Percentiles rank a stretch among this genome's conserved stretches.
phyloP scores from a whole-genome alignment of 2,329 filamentous ascomycete genomes.

The Cladophialophora carrionii region DNA sequence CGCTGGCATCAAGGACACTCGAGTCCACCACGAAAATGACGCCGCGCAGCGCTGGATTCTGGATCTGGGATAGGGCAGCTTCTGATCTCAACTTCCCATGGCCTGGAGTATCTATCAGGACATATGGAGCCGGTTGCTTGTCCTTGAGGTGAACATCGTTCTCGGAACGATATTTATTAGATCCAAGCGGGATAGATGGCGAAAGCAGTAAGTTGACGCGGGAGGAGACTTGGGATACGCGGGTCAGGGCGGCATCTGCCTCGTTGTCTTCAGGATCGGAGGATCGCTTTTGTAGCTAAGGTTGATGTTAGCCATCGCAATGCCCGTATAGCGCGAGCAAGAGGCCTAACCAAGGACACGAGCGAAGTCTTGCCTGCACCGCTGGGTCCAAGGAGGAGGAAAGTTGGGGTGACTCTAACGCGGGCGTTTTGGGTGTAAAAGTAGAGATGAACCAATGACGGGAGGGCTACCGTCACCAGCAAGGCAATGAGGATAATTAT shows the following conservation, averaged over 20 bases:
- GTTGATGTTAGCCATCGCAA: conserved; percentile 18
- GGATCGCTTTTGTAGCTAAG: conserved; percentile 49
- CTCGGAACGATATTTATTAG: conserved; percentile 66
- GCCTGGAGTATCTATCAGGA: conserved; percentile 76
- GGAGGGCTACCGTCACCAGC: conserved; percentile 71
- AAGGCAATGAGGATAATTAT: conserved; percentile 66
- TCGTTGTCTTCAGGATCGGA: conserved; percentile 53
- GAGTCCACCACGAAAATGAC: conserved; percentile 91
- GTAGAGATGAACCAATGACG: conserved; percentile 75
- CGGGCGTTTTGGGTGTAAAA: conserved; percentile 68
- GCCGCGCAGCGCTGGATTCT: conserved; percentile 60
- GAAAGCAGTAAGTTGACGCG: conserved; percentile 62
- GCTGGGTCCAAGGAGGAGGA: conserved; percentile 79
- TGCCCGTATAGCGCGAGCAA: conserved; percentile 13
- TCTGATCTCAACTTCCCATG: conserved; percentile 87
- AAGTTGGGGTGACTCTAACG: conserved; percentile 70
- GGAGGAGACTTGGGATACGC: conserved; percentile 65
- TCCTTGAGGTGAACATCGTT: conserved; percentile 69
- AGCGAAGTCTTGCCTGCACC: conserved; percentile 87
- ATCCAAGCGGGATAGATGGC: conserved; percentile 55
- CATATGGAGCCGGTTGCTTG: conserved; percentile 45
- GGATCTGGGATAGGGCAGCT: conserved; percentile 59
- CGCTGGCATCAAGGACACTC: conserved; percentile 59
- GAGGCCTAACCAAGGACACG: conserved; percentile 67
- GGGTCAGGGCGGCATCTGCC: conserved; percentile 63